Conservation (phyloP, 805 yeast genomes). For the Zygoascus bituminiphila region DNA sequence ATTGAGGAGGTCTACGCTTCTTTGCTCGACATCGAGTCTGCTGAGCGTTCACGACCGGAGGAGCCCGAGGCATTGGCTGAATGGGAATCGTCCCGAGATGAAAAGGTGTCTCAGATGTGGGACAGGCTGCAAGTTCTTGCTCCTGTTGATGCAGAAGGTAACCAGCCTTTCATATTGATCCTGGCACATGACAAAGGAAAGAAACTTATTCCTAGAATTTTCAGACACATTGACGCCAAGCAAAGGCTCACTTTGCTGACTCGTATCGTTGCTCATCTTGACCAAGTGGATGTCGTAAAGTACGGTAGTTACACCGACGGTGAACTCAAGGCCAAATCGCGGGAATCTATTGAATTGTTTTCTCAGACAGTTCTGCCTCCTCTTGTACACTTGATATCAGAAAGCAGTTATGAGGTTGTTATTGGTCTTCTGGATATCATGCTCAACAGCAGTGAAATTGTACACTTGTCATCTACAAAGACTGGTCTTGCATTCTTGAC, state of each 20-base stretch:
- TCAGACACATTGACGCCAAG: constrained; percentile 69
- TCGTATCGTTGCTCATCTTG: constrained; percentile 69
- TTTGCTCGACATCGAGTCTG: constrained; percentile 71
- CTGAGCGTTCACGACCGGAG: constrained; percentile 47
- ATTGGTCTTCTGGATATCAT: constrained; percentile 65
- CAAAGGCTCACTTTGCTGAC: constrained; percentile 72
- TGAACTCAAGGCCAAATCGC: constrained; percentile 42
- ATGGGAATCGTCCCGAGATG: constrained; percentile 29
- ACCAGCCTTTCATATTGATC: constrained; percentile 76
- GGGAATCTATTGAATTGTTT: constrained; percentile 64
- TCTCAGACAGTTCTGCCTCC: constrained; percentile 76
- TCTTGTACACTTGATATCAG: constrained; percentile 74
- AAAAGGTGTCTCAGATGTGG: constrained; percentile 47
- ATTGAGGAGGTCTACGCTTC: constrained; percentile 74
- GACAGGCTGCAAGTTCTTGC: constrained; percentile 68
- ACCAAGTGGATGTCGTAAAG: constrained; percentile 66
- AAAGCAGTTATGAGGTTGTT: constrained; percentile 70
- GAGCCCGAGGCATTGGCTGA: constrained; percentile 23
- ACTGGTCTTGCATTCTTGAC: constrained; percentile 83
- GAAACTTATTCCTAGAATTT: constrained; percentile 80
- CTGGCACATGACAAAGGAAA: constrained; percentile 80
- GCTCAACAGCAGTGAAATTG: constrained; percentile 61
- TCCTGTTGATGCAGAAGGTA: constrained; percentile 43
- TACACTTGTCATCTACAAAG: constrained; percentile 47
- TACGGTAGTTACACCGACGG: constrained; percentile 58